Conservation (phyloP, 2,329 filamentous ascomycete species). For the Neopestalotiopsis clavispora region DNA sequence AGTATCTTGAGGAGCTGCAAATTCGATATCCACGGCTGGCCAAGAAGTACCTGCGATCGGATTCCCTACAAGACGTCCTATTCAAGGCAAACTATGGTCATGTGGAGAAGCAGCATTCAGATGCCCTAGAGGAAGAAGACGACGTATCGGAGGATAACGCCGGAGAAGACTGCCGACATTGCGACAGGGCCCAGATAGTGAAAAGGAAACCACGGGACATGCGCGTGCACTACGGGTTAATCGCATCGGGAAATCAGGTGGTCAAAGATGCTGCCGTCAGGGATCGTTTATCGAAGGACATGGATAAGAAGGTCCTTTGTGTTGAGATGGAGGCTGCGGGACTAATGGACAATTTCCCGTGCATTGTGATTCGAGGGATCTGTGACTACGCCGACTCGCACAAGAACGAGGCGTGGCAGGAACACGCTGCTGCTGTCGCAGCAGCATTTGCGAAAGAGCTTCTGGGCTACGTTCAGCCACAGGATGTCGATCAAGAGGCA, state of each 20-base stretch:
- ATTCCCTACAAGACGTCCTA: too few relatives aligned
- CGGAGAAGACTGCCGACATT: constrained; percentile 18
- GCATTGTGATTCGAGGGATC: constrained; percentile 26
- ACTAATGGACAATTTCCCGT: constrained; percentile 13
- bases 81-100: too few relatives aligned
- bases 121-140: too few relatives aligned
- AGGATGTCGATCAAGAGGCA: background rate
- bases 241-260: constrained; percentile 38
- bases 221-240: constrained; percentile 38
- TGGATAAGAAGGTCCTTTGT: constrained; percentile 21
- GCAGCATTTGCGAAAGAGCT: constrained; percentile 31
- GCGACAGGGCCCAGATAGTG: background rate
- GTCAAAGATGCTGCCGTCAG: constrained; percentile 33
- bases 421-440: constrained; percentile 29
- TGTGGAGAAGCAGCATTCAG: too few relatives aligned
- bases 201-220: too few relatives aligned
- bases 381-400: constrained; percentile 37
- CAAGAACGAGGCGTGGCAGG: constrained; percentile 31
- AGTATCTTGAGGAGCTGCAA: too few relatives aligned
- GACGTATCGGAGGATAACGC: too few relatives aligned
- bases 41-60: too few relatives aligned
- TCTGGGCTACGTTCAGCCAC: background rate
- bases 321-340: constrained; percentile 36
- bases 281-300: constrained; percentile 26
- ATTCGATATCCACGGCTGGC: too few relatives aligned